phyloP scores from a whole-genome alignment of 257 asterid genomes.

The Plantago elongata region DNA sequence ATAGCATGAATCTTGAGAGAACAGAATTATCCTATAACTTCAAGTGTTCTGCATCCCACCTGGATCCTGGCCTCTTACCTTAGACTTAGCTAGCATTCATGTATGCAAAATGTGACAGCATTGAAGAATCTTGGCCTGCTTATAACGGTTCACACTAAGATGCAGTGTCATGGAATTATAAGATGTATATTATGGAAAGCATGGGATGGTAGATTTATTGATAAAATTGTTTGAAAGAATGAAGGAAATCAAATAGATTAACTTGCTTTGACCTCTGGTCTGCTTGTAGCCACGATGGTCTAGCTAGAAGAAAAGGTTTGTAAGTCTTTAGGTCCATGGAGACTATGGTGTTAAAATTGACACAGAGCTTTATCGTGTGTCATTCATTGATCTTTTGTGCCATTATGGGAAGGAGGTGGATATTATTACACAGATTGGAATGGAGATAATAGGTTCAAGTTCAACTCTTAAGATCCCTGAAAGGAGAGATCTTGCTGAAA shows the following conservation, averaged over 20 bases:
- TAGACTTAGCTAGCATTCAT: conserved; percentile 2
- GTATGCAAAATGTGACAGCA: conserved; percentile 60
- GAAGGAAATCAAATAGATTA: conserved; percentile 40
- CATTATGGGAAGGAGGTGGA: conserved; percentile 47
- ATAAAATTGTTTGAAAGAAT: conserved; percentile 41
- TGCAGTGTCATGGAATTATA: conserved; percentile 53
- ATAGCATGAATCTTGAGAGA: no score
- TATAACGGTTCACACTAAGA: conserved; percentile 37
- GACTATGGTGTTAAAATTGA: conserved; percentile 30
- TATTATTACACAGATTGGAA: conserved; percentile 31
- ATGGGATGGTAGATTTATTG: conserved; percentile 47
- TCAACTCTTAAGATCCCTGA: conserved; percentile 28
- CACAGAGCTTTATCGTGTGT: conserved; percentile 47
- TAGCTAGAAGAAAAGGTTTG: conserved; percentile 37
- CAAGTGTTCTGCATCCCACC: no score
- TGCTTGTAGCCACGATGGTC: conserved; percentile 59
- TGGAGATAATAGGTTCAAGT: conserved; percentile 31
- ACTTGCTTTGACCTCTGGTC: conserved; percentile 41
- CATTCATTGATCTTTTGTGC: conserved; percentile 50
- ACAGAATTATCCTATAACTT: no score
- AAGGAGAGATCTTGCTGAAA: conserved; percentile 61
- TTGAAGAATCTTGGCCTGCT: conserved; percentile 34
- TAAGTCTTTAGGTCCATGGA: conserved; percentile 37
- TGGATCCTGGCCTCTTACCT: no score
- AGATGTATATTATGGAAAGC: conserved; percentile 63